Base-by-base conservation (phyloP, 768 basidiomycete genomes). In the Termitomyces sp. region DNA sequence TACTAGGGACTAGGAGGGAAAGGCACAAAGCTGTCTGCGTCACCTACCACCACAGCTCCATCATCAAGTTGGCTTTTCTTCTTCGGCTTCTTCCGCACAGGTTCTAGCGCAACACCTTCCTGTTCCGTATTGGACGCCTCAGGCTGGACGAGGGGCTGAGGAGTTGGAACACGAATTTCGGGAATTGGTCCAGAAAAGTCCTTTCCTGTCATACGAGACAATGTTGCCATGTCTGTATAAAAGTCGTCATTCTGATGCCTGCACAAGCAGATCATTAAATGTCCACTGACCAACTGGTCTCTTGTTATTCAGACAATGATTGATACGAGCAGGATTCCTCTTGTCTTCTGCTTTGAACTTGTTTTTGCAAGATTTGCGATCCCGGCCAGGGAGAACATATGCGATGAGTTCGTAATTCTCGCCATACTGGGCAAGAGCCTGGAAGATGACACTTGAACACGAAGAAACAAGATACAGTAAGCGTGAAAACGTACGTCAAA, bases 401-500 rank as follows among this genome's bases (percentile, higher is more conserved):
- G 94, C 90, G 59, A 96, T 94, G 41, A 95, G 80, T 68, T 95
- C 93, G 65, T 95, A 96, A 64, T 95, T 94, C 69, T 94, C 90
- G 32, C 92, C 92, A 62, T 92, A 94, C 67, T 94, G 92, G 4
- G 86, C 80, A 31, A 95, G 74, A n/a, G 90, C 92, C 94, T 95
- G 64, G n/a, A 52, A 52, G n/a, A 62, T 41, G 55, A 32, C 49
- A 48, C 17, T 34, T 48, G 58, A 35, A 10, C n/a, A n/a, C 16
- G 9, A 40, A 21, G n/a, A 42, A 54, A 29, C 9, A 50, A 12
- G n/a, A 43, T 21, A 48, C 21, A 45, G 51, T 11, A 10, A 46
- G 40, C 40, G 42, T 2, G 70, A 46, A n/a, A 46, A 9, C 87
- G 63, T 64, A 94, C 93, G 57, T 92, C 80, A 68, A 84, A 96